phyloP scores from a whole-genome alignment of 1,284 basidiomycete genomes.

The Neolentinus lepideus region DNA sequence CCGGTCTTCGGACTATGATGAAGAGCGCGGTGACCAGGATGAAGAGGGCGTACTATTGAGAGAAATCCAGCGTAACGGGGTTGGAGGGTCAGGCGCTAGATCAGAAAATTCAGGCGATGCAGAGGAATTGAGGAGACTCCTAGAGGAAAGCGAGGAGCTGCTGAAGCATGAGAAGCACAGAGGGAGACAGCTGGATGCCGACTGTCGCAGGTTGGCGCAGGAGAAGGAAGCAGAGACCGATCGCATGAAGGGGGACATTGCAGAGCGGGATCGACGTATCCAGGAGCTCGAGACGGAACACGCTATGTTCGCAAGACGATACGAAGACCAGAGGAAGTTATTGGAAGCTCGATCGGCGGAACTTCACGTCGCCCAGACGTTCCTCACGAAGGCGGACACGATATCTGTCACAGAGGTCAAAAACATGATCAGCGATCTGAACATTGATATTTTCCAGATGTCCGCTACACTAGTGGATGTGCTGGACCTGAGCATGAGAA shows the following conservation, averaged over 20 bases:
- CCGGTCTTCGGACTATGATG: no score
- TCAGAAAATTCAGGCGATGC: no score
- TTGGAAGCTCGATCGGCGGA: neutral
- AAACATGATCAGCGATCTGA: neutral
- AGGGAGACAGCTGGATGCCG: neutral
- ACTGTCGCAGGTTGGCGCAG: neutral
- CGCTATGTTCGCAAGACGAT: neutral
- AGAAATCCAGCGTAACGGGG: no score
- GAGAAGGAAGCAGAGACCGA: neutral
- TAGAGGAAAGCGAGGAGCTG: no score
- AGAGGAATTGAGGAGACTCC: no score
- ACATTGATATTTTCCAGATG: neutral
- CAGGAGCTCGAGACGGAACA: neutral
- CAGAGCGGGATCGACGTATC: neutral
- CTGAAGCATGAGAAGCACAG: no score
- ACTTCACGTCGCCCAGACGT: neutral
- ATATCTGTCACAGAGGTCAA: neutral
- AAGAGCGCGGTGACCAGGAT: no score
- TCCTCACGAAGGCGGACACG: conserved; percentile 1
- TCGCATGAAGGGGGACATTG: neutral
- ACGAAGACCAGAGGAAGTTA: neutral
- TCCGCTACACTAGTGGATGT: neutral
- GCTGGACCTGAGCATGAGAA: neutral
- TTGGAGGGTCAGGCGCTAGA: no score
- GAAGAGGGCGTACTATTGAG: no score